Percentiles rank a stretch among this genome's conserved stretches.
phyloP scores from a whole-genome alignment of 2,329 filamentous ascomycete genomes.

The Colletotrichum sp. region DNA sequence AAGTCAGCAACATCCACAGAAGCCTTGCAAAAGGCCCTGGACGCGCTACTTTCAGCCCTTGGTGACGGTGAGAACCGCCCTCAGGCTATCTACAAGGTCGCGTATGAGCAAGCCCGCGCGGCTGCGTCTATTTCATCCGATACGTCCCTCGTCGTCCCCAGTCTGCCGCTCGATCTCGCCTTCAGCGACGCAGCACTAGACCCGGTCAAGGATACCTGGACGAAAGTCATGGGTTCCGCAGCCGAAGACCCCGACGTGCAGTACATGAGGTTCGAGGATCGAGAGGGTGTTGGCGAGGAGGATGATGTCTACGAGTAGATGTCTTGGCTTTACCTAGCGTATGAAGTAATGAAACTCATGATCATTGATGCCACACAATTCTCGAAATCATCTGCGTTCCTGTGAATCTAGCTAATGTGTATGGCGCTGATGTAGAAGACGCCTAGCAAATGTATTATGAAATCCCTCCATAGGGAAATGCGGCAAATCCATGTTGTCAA shows the following conservation, averaged over 20 bases:
- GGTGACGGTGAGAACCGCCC: slow-evolving; percentile 31
- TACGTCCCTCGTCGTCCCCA: slow-evolving; percentile 59
- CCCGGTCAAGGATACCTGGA: slow-evolving; percentile 74
- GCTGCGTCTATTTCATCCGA: slow-evolving; percentile 30
- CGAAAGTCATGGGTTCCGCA: slow-evolving; percentile 59
- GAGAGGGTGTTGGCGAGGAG: slow-evolving; percentile 66
- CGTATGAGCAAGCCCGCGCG: slow-evolving; percentile 57
- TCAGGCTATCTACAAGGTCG: slow-evolving; percentile 54
- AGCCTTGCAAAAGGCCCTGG: slow-evolving; percentile 44
- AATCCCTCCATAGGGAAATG: neutral
- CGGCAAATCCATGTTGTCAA: neutral
- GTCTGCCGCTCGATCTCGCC: slow-evolving; percentile 67
- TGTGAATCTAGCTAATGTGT: slow-evolving; percentile 20
- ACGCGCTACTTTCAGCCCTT: slow-evolving; percentile 41
- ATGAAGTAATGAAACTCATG: slow-evolving; percentile 24
- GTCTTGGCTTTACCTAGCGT: neutral
- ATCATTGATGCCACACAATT: neutral
- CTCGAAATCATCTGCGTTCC: neutral
- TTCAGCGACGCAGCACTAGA: slow-evolving; percentile 76
- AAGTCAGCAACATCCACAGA: slow-evolving; percentile 36
- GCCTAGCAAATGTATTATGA: neutral
- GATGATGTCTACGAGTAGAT: slow-evolving; percentile 51
- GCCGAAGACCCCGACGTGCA: slow-evolving; percentile 43
- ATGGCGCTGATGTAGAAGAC: neutral
- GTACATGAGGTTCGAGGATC: slow-evolving; percentile 82